Percentiles rank a stretch among this genome's conserved stretches.
phyloP scores from a whole-genome alignment of 2,329 filamentous ascomycete species.

The Leptographium flavum region DNA sequence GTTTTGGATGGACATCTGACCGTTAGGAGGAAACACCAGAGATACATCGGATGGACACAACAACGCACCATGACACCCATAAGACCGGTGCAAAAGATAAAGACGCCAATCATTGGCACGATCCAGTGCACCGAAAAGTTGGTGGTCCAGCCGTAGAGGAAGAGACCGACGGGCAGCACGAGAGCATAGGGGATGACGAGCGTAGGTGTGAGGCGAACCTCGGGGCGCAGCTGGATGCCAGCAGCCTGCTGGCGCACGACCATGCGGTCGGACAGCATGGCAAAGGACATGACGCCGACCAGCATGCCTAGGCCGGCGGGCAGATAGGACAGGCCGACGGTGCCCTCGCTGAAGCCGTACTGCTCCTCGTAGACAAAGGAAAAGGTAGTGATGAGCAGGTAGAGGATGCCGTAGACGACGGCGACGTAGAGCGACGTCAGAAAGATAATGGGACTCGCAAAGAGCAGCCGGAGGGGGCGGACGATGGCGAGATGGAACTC shows the following conservation, averaged over 20 bases:
- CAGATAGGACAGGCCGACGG: slow-evolving; percentile 33
- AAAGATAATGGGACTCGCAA: slow-evolving; percentile 36
- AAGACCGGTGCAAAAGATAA: too few species aligned
- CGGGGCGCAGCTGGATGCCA: too few species aligned
- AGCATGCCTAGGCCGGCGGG: slow-evolving; percentile 33
- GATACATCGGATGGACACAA: too few species aligned
- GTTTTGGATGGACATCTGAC: too few species aligned
- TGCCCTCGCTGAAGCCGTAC: slow-evolving; percentile 34
- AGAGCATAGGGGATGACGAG: too few species aligned
- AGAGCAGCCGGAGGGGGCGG: slow-evolving; percentile 35
- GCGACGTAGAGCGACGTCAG: slow-evolving; percentile 36
- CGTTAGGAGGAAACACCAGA: too few species aligned
- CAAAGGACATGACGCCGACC: slow-evolving; percentile 24
- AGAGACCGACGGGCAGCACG: too few species aligned
- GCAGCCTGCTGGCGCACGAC: too few species aligned
- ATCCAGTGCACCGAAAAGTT: neutral
- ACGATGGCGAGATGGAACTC: slow-evolving; percentile 7
- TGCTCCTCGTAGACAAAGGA: slow-evolving; percentile 31
- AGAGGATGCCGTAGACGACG: slow-evolving; percentile 40
- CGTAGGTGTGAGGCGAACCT: too few species aligned
- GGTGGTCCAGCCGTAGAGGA: neutral
- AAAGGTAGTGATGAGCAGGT: slow-evolving; percentile 40
- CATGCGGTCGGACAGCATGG: slow-evolving; percentile 17
- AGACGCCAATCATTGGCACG: neutral
- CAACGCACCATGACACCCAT: too few species aligned